Evolutionary conservation across 345 rosid species (phyloP), one percentile per base, ranked within the genome.

Genomic region (Corchorus olitorius): DNA sequence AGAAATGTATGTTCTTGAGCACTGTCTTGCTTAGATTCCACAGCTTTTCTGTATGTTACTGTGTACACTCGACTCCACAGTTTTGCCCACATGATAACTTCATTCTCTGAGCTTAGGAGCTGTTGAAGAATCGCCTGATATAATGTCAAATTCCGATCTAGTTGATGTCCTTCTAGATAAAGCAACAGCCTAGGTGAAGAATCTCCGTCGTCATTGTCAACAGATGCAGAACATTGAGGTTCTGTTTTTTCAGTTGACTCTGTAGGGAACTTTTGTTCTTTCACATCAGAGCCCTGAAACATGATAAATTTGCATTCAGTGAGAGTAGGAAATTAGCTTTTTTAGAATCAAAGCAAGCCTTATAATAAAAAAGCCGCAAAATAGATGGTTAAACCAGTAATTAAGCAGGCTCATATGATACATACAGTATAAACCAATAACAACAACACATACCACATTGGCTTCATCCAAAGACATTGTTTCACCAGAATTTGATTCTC

Each of bases 111-210:
- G 82, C 83, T 88, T 34, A 93, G 75, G 81, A 82, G 84, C 77
- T 88, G 93, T 76, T 83, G 92, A 80, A 95, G 88, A 78, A 95
- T 83, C 69, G 91, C 94, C 82, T 95, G 99, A 83, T 89, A 95
- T 27, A 95, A 67, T 15, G 97, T 86, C 81, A 83, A 74, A 34
- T 84, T 86, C 35, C 68, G 84, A 73, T 90, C 88, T 68, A 95
- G 78, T 77, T 82, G 85, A 80, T 81, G 78, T 34, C 96, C 99
- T 56, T 84, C 94, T 37, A 95, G 83, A 81, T 83, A 89, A 85
- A 95, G 86, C 76, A 79, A 66, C 79, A 95, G 87, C 70, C 85
- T 88, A 13, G 88, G 82, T 11, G 70, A 74, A 64, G 72, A 72
- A 78, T 73, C 81, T 49, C 77, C 89, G 55, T 70, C 55, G 74